Evolutionary conservation across 768 basidiomycete species (phyloP), one percentile per base, ranked within the genome.

Genomic region (Leccinum arenicola): DNA sequence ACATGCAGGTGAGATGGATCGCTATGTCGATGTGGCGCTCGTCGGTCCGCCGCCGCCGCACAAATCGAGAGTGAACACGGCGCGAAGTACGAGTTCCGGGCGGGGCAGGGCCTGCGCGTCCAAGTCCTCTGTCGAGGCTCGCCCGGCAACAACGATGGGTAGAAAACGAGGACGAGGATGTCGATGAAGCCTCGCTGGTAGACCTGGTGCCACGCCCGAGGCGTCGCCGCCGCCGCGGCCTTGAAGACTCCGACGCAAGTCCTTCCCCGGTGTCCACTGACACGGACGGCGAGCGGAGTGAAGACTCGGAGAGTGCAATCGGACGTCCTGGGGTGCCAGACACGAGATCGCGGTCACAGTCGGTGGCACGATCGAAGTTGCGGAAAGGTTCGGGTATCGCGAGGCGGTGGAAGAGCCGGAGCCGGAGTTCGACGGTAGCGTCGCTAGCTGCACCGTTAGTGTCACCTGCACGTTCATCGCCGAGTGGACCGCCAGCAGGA

Each of bases 401-500:
- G 40, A 66, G 61, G 48, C 58, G 61, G 45, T 31, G 63, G 47
- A 72, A 71, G 66, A 75, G 75, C 2, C 78, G 86, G 36, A 87
- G 85, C 61, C 78, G 84, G 31, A 87, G 85, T 62, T 87, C 86
- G 25, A 89, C 87, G 3, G 76, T 87, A 15, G 88, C 83, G 4
- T 84, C 82, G 19, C 72, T 86, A 8, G 76, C 81, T 27, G 84
- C 80, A 2, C 73, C 79, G 23, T 23, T 68, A 43, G 31, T 64
- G 47, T 65, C 71, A 15, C 64, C 64, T 21, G 33, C 59, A 17
- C 54, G 57, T 35, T 63, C 64, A 47, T 65, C 69, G 17, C 58
- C 59, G 6, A 52, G 54, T 53, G 50, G 58, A 14, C 23, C 55
- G 12, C 27, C 33, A 10, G 12, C 52, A 58, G 12, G 57, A 62